Evolutionary conservation across 768 basidiomycete genomes (phyloP), one percentile per base, ranked within the genome.

Genomic region (Mycena olivaceomarginata): DNA sequence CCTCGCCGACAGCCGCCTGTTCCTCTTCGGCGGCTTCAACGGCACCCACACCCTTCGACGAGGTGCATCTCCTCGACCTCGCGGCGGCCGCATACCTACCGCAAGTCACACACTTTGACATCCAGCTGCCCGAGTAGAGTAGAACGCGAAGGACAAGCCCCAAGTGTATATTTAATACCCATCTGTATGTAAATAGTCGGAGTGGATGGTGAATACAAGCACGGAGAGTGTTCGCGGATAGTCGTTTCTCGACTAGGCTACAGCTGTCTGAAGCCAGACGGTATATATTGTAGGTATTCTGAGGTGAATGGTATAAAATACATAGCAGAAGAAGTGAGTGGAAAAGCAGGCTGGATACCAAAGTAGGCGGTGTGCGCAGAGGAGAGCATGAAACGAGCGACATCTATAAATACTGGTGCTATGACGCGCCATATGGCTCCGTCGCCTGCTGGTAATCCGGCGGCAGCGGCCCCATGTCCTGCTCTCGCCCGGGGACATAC

Each of bases 11-110:
- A 94, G 94, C 74, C 89, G 97, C 5, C 82, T 98, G 4, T 96
- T 97, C 85, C 84, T 98, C 45, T 94, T 97, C 80, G 97, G 98
- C 41, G 98, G 97, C 66, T 95, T 94, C 81, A 97, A 98, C 60
- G 97, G 97, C 2, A 91, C 90, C 90, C 66, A 93, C 92, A 20
- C 93, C 95, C 4, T 97, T 92, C 81, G 96, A 97, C 79, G 97
- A 98, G 85, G 93, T 97, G 48, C 91, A 94, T 84, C 90, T 95
- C 51, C 88, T 98, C 60, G 97, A 99, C 82, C 89, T 98, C 45
- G 96, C 96, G 5, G 96, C 94, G 12, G 91, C 93, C 6, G 97
- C 96, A 48, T 98, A 98, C 85, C 86, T 98, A 25, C 96, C 97
- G 0, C 97, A 98, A 83, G 96, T 97, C 12, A 96, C 94, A 76